Percentiles rank a stretch among this genome's conserved stretches.
phyloP scores from a whole-genome alignment of 495 filamentous ascomycete genomes.

The Trichoderma erinaceum region DNA sequence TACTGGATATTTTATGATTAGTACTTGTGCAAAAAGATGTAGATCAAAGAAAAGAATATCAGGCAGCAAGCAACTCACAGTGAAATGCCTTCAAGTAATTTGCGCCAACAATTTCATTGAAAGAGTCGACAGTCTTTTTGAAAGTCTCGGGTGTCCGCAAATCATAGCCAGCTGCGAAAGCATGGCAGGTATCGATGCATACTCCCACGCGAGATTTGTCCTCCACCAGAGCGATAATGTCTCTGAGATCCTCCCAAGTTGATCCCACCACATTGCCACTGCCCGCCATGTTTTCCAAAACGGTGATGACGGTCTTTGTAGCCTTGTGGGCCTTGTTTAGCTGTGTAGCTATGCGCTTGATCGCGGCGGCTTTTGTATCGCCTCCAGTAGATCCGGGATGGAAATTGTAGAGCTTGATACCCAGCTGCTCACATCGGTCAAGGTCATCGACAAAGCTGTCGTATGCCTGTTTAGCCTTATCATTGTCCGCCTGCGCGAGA shows the following conservation, averaged over 20 bases:
- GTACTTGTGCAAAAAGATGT: background rate
- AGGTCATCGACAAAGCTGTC: slow-evolving; percentile 83
- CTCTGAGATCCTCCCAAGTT: slow-evolving; percentile 74
- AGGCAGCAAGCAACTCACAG: slow-evolving; percentile 11
- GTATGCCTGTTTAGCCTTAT: slow-evolving; percentile 83
- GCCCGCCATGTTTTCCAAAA: slow-evolving; percentile 95
- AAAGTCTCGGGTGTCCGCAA: slow-evolving; percentile 70
- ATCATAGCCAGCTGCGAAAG: slow-evolving; percentile 90
- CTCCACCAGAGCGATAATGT: slow-evolving; percentile 71
- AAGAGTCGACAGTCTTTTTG: slow-evolving; percentile 60
- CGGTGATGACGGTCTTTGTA: slow-evolving; percentile 67
- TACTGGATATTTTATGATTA: slow-evolving; percentile 28
- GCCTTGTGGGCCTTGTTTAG: slow-evolving; percentile 74
- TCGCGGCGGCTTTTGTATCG: slow-evolving; percentile 57
- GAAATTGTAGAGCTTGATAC: slow-evolving; percentile 92
- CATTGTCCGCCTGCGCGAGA: slow-evolving; percentile 72
- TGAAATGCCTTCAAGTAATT: slow-evolving; percentile 80
- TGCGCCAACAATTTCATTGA: slow-evolving; percentile 73
- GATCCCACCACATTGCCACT: slow-evolving; percentile 81
- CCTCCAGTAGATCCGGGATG: slow-evolving; percentile 80
- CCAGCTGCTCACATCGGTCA: slow-evolving; percentile 77
- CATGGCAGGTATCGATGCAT: slow-evolving; percentile 94
- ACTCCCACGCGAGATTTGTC: slow-evolving; percentile 87
- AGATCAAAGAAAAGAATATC: background rate
- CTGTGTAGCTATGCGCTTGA: slow-evolving; percentile 67